Evolutionary conservation across 495 filamentous ascomycete genomes (phyloP).

Genomic region (Alectoria sarmentosa): DNA sequence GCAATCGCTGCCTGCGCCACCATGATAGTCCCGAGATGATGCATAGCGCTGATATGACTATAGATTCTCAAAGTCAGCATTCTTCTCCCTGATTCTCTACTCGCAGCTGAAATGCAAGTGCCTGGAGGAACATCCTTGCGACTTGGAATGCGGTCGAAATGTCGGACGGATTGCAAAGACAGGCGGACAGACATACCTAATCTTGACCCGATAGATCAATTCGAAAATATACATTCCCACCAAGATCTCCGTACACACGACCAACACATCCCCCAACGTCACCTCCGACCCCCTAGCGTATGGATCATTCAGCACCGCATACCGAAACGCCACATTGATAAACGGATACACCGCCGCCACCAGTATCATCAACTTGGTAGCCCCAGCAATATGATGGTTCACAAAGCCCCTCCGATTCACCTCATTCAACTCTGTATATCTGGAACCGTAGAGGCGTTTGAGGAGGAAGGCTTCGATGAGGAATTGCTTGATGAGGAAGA

Average conservation of each 20-base stretch:
- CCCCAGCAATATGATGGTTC: slow-evolving; percentile 44
- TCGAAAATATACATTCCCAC: slow-evolving; percentile 46
- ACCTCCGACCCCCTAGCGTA: slow-evolving; percentile 30
- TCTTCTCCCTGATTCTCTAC: not conserved
- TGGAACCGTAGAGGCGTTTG: slow-evolving; percentile 32
- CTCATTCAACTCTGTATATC: slow-evolving; percentile 35
- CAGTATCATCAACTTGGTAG: slow-evolving; percentile 39
- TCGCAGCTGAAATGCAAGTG: too few relatives aligned
- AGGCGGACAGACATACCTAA: slow-evolving; percentile 25
- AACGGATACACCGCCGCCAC: slow-evolving; percentile 42
- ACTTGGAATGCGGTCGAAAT: too few relatives aligned
- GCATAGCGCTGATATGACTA: slow-evolving; percentile 36
- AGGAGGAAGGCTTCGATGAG: slow-evolving; percentile 40
- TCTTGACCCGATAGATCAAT: slow-evolving; percentile 38
- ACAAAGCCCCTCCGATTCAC: slow-evolving; percentile 39
- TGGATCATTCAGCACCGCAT: slow-evolving; percentile 31
- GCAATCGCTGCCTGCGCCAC: slow-evolving; percentile 43
- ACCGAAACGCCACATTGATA: slow-evolving; percentile 34
- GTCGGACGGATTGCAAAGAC: too few relatives aligned
- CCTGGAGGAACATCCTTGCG: too few relatives aligned
- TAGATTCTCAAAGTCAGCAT: not conserved
- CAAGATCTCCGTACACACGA: slow-evolving; percentile 39
- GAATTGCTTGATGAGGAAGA: slow-evolving; percentile 40
- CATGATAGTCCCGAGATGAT: slow-evolving; percentile 42
- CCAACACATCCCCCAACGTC: slow-evolving; percentile 38